Evolutionary conservation across 306 rosid species (phyloP).

Genomic region (Sicyos edulis): DNA sequence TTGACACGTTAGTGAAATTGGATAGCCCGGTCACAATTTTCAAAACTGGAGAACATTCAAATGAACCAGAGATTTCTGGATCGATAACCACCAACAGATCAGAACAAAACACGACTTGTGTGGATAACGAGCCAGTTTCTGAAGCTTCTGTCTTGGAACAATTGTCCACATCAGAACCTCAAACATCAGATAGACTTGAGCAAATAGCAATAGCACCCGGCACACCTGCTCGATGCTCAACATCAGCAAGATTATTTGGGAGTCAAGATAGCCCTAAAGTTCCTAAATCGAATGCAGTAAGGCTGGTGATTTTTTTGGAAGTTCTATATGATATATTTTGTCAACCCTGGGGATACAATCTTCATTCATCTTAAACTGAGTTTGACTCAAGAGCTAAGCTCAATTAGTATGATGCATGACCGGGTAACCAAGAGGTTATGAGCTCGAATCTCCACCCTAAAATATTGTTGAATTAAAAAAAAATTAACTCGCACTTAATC

Average conservation of each 20-base stretch:
- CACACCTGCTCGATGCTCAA: constrained; percentile 42
- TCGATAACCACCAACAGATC: constrained; percentile 22
- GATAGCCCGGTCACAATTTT: background rate
- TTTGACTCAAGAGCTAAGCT: too few relatives aligned
- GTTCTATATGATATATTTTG: constrained; percentile 18
- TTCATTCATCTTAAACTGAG: constrained; percentile 25
- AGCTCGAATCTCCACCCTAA: too few relatives aligned
- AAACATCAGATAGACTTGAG: constrained; percentile 26
- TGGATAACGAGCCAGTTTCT: constrained; percentile 1
- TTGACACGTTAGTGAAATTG: background rate
- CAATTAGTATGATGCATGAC: too few relatives aligned
- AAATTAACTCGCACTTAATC: too few relatives aligned
- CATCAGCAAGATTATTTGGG: constrained; percentile 28
- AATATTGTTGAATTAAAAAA: too few relatives aligned
- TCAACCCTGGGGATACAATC: constrained; percentile 20
- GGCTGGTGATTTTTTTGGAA: constrained; percentile 31
- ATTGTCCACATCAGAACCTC: constrained; percentile 27
- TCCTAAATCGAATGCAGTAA: constrained; percentile 23
- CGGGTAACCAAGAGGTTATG: too few relatives aligned
- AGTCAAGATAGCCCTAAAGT: constrained; percentile 33
- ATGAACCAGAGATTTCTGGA: constrained; percentile 23
- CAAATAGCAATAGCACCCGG: constrained; percentile 44
- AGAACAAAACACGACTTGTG: constrained; percentile 1
- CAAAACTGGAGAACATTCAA: constrained; percentile 25
- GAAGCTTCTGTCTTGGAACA: constrained; percentile 19